A percentile compares a stretch with the other conserved stretches of the same genome.
phyloP scores from a whole-genome alignment of 139 green algal species.

The Chlamydomonas asymmetrica region DNA sequence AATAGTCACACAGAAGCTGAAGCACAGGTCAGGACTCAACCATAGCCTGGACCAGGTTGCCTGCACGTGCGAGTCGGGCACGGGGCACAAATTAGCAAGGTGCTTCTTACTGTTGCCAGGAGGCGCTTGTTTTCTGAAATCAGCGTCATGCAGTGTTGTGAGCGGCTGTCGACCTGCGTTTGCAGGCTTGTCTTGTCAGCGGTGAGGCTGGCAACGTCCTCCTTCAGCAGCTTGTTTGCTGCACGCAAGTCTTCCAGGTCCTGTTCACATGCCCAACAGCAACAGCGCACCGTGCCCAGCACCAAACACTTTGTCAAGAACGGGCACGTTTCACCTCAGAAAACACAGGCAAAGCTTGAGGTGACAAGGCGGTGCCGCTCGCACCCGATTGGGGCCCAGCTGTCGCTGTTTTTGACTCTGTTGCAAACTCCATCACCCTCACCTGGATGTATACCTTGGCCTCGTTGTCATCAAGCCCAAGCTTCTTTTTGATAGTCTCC shows the following conservation, averaged over 20 bases:
- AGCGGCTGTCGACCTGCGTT: slow-evolving; percentile 41
- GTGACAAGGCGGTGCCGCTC: background rate
- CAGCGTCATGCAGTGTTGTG: slow-evolving; percentile 51
- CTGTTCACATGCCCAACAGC: slow-evolving; percentile 9
- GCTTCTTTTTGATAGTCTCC: slow-evolving; percentile 22
- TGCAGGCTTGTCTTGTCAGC: slow-evolving; percentile 39
- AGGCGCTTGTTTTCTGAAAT: slow-evolving; percentile 54
- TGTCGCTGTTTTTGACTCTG: background rate
- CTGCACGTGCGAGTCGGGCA: too few species aligned
- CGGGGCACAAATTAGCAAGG: too few species aligned
- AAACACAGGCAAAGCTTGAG: background rate
- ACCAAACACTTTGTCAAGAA: background rate
- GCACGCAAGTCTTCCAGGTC: slow-evolving; percentile 32
- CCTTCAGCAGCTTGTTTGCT: slow-evolving; percentile 18
- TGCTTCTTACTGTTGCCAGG: too few species aligned
- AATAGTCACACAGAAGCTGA: too few species aligned
- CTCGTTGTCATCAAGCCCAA: slow-evolving; percentile 10
- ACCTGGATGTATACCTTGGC: slow-evolving; percentile 27
- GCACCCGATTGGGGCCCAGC: background rate
- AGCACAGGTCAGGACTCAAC: too few species aligned
- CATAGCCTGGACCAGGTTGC: too few species aligned
- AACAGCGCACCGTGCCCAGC: background rate
- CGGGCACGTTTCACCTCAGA: background rate
- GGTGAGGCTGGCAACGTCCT: slow-evolving; percentile 29
- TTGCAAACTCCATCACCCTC: background rate